Conservation (phyloP, 129 eudicot genomes). For the Silybum marianum region DNA sequence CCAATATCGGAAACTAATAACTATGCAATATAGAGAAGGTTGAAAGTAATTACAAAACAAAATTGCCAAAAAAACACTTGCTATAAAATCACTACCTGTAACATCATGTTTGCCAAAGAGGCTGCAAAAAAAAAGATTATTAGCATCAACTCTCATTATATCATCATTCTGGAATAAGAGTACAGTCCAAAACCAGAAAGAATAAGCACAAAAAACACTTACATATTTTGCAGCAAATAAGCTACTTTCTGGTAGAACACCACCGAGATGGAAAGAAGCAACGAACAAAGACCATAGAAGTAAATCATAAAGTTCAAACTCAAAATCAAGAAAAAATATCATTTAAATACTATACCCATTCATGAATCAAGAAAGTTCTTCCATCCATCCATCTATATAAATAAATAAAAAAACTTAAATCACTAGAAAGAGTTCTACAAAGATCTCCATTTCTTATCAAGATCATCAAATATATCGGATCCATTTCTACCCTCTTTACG, state of each 20-base stretch:
- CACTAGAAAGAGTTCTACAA: conserved; percentile 14
- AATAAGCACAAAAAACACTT: neutral
- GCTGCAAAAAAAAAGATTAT: neutral
- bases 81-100: no score
- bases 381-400: neutral
- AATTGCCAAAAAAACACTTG: no score
- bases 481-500: conserved; percentile 51
- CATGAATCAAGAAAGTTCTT: conserved; percentile 1
- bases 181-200: neutral
- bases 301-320: neutral
- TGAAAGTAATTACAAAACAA: no score
- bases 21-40: no score
- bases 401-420: neutral
- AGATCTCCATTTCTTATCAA: conserved; percentile 74
- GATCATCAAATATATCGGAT: conserved; percentile 51
- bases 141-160: neutral
- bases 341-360: neutral
- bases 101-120: neutral
- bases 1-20: no score
- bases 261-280: neutral
- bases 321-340: neutral
- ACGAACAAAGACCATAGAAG: neutral
- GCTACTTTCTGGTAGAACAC: neutral
- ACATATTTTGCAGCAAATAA: neutral
- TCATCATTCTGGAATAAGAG: neutral